A percentile compares a stretch with the other conserved stretches of the same genome.
Evolutionary conservation across 495 filamentous ascomycete genomes (phyloP).

Genomic region (Pyrenopolyporus hunteri): DNA sequence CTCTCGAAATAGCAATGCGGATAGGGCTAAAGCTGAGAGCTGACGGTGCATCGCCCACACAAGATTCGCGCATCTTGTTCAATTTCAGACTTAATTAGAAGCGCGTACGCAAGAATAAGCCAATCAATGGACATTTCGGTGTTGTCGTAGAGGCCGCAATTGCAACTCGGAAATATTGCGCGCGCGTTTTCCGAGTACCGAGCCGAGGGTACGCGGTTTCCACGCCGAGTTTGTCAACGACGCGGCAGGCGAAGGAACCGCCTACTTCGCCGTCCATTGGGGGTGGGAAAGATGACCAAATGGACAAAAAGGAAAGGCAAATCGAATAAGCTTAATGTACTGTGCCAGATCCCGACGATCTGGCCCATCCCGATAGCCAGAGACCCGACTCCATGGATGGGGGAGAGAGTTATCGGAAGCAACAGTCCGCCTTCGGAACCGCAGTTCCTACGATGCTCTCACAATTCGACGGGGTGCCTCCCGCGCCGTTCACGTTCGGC

Average conservation of each 20-base stretch:
- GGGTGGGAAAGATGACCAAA: not conserved
- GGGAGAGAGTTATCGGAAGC: conserved; percentile 12
- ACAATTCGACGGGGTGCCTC: conserved; percentile 2
- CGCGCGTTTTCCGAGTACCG: not conserved
- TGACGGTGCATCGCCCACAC: conserved; percentile 9
- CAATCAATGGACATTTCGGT: not conserved
- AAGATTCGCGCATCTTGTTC: not conserved
- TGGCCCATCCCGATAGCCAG: conserved; percentile 21
- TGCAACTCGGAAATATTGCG: not conserved
- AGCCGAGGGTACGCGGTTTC: not conserved
- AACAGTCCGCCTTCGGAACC: conserved; percentile 3
- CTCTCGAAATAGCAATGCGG: conserved; percentile 29
- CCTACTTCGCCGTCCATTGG: not conserved
- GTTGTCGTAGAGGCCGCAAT: not conserved
- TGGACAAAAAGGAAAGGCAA: conserved; percentile 1
- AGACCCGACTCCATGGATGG: conserved; percentile 30
- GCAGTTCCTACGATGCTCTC: not conserved
- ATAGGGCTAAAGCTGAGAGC: conserved; percentile 36
- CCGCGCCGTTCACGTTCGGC: conserved; percentile 12
- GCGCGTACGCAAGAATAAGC: too few species aligned
- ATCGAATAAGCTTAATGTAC: conserved; percentile 18
- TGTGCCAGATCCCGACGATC: conserved; percentile 31
- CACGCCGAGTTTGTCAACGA: not conserved
- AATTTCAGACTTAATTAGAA: not conserved
- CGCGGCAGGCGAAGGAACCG: not conserved